Conservation (phyloP, 306 rosid species). For the Cucurbita argyrosperma region DNA sequence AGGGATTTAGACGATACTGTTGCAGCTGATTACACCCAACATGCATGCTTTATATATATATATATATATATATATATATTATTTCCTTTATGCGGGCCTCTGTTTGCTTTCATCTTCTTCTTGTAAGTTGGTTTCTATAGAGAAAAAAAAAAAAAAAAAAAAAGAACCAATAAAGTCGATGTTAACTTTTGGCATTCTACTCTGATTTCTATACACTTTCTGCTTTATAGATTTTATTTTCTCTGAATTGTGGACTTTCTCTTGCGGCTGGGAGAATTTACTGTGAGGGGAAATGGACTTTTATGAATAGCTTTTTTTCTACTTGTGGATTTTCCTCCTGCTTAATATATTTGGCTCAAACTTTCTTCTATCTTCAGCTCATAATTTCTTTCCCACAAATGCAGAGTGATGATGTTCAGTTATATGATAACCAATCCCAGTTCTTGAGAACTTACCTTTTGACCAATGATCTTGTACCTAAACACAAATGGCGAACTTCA, state of each 20-base stretch:
- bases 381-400: conserved; percentile 17
- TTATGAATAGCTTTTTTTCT: not conserved
- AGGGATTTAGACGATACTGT: not conserved
- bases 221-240: not conserved
- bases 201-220: not conserved
- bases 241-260: not conserved
- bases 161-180: not conserved
- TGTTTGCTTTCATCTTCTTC: not conserved
- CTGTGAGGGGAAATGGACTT: not conserved
- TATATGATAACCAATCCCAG: conserved; percentile 40
- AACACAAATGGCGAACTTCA: conserved; percentile 48
- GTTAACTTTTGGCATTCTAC: not conserved
- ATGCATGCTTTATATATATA: not conserved
- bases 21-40: not conserved
- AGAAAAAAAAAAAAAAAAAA: not conserved
- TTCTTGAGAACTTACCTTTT: conserved; percentile 39
- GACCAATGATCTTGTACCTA: conserved; percentile 40
- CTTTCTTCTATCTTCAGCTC: conserved; percentile 16
- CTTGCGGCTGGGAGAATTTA: not conserved
- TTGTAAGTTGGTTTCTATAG: not conserved
- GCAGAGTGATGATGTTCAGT: conserved; percentile 69
- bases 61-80: not conserved
- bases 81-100: not conserved
- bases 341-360: conserved; percentile 3
- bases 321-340: not conserved